Base-by-base conservation (phyloP, 2,329 filamentous ascomycete species). In the Alternaria novae-zelandiae region DNA sequence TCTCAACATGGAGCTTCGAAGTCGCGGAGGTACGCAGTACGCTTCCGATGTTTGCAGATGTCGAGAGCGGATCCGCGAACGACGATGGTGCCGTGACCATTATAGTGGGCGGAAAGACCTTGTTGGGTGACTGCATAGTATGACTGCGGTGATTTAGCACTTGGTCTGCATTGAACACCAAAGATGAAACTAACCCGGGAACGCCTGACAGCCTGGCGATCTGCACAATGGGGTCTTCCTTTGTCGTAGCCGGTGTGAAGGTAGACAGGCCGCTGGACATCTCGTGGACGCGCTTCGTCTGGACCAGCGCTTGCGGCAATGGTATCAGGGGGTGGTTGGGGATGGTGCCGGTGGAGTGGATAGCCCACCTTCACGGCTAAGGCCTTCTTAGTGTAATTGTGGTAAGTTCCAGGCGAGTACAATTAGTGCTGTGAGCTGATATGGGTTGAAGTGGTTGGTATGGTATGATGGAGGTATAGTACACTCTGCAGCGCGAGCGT, bases 201-300 rank as follows among this genome's bases (percentile, higher is more conserved):
- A n/a, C 10, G 32, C 4, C 4, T 36, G 32, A 36, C 4, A n/a
- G 0, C 15, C 15, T n/a, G 7, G 15, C 15, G 15, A n/a, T 36
- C 15, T 36, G 32, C 32, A 36, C 32, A 36, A 36, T 36, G 32
- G 15, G 7, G 8, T 9, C 32, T 9, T 36, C 32, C 15, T 36
- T 36, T 36, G 32, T 36, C 15, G 32, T 0, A 36, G 15, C 8
- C 32, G 2, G 32, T 36, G 15, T n/a, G 2, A 3, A 3, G 2
- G 8, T n/a, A 36, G 8, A 0, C 15, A n/a, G 15, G 1, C 32
- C 0, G 32, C 2, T 36, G 32, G 2, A 2, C 0, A 2, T 0
- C 2, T 2, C 3, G 32, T 36, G 32, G 15, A 2, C 10, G 15
- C 15, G 4, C 32, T n/a, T 36, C 32, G 32, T 5, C 32, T 36